A percentile compares a stretch with the other conserved stretches of the same genome.
phyloP scores from a whole-genome alignment of 2,329 filamentous ascomycete genomes.

The Apiospora marii region DNA sequence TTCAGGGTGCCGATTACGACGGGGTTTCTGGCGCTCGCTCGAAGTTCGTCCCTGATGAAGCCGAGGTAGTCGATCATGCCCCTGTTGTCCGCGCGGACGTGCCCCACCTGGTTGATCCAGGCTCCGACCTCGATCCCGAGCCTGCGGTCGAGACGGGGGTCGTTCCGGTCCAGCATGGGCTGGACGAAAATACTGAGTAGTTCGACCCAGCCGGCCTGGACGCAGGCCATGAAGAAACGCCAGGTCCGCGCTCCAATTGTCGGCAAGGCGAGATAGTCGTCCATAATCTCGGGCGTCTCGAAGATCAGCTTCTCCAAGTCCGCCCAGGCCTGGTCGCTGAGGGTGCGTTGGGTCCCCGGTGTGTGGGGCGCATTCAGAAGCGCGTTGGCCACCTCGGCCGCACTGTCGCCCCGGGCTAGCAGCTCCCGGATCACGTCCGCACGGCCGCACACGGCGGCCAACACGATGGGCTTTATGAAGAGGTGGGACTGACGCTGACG shows the following conservation, averaged over 20 bases:
- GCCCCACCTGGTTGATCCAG: neutral
- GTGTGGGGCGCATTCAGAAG: rapidly evolving
- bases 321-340: neutral
- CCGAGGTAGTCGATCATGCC: neutral
- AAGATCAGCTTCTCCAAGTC: neutral
- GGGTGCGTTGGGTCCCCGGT: no score
- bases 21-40: neutral
- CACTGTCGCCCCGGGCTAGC: neutral
- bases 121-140: neutral
- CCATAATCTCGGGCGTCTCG: no score
- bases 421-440: neutral
- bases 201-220: neutral
- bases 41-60: no score
- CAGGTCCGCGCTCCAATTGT: no score
- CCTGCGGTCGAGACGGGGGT: neutral
- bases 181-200: neutral
- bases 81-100: neutral
- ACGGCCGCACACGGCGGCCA: neutral
- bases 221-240: neutral
- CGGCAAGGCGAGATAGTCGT: no score
- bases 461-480: neutral
- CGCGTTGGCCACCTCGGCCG: neutral
- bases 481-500: neutral
- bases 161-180: neutral
- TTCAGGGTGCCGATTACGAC: no score